These are phyloP conservation scores for Elaeis oleifera DNA, from an alignment of 202 grass and related monocot species.

Conservation along the genomic window DNA sequence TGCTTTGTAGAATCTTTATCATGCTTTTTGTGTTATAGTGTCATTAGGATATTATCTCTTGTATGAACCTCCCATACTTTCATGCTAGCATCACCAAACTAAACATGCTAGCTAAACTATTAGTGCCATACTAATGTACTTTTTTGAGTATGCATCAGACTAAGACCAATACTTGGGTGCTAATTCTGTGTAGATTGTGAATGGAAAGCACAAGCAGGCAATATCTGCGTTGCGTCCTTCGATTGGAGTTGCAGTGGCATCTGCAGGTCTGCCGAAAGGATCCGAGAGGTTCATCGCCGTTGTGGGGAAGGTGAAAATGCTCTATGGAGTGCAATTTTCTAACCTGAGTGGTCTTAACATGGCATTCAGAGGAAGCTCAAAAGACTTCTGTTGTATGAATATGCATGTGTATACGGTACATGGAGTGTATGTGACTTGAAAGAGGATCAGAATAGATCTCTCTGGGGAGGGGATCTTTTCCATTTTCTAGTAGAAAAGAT, in stretches of 20 bases:
- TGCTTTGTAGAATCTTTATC: too few relatives aligned
- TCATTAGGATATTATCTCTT: too few relatives aligned
- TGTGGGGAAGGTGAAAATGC: conserved; percentile 8
- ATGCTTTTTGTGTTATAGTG: too few relatives aligned
- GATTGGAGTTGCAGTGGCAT: conserved; percentile 10
- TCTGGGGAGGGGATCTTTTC: conserved; percentile 47
- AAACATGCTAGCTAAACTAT: too few relatives aligned
- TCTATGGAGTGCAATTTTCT: conserved; percentile 7
- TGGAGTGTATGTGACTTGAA: too few relatives aligned
- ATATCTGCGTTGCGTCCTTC: conserved; percentile 9
- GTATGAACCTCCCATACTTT: too few relatives aligned
- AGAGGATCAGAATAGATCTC: conserved; percentile 27
- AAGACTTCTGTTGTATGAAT: conserved; percentile 4
- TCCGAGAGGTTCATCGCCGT: conserved; percentile 8
- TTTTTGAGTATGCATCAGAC: too few relatives aligned
- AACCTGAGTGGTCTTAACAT: neutral
- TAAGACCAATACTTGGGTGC: too few relatives aligned
- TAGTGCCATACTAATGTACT: too few relatives aligned
- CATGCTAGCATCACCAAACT: too few relatives aligned
- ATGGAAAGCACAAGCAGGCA: conserved; percentile 17
- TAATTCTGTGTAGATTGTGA: conserved; percentile 7
- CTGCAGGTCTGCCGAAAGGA: neutral
- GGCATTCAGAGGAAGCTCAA: conserved; percentile 23
- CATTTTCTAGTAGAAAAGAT: conserved; percentile 15
- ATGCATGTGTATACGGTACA: neutral